Evolutionary conservation across 805 yeast genomes (phyloP).

Genomic region (Nakazawaea molendinolei): DNA sequence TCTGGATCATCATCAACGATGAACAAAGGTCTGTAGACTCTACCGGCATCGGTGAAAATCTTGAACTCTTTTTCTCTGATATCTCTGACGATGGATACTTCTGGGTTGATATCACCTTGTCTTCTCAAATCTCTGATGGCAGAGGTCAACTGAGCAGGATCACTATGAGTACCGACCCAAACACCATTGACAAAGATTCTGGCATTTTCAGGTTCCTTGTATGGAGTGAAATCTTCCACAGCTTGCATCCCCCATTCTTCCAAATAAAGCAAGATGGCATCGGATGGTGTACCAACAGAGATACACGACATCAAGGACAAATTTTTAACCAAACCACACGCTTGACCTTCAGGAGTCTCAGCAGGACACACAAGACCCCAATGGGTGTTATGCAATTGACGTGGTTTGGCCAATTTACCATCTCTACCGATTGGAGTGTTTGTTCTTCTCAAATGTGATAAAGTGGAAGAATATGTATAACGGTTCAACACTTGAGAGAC

Average conservation of each 20-base stretch:
- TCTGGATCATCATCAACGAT: slow-evolving; percentile 83
- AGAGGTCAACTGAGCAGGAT: slow-evolving; percentile 85
- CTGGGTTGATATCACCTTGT: slow-evolving; percentile 92
- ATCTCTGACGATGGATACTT: slow-evolving; percentile 94
- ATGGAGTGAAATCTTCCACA: slow-evolving; percentile 90
- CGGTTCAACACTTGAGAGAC: slow-evolving; percentile 97
- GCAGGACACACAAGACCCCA: slow-evolving; percentile 99
- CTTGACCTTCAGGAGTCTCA: slow-evolving; percentile 99
- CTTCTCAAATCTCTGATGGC: slow-evolving; percentile 90
- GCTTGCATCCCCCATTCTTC: slow-evolving; percentile 99
- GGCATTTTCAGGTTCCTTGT: slow-evolving; percentile 83
- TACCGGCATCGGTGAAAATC: slow-evolving; percentile 96
- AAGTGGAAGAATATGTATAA: slow-evolving; percentile 96
- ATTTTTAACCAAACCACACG: slow-evolving; percentile 98
- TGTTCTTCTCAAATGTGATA: slow-evolving; percentile 97
- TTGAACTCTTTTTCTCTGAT: slow-evolving; percentile 94
- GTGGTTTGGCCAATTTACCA: slow-evolving; percentile 97
- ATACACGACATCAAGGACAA: slow-evolving; percentile 95
- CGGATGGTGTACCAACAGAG: slow-evolving; percentile 96
- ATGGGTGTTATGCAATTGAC: slow-evolving; percentile 98
- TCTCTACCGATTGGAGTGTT: slow-evolving; percentile 99
- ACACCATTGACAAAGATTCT: slow-evolving; percentile 97
- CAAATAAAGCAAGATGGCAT: slow-evolving; percentile 84
- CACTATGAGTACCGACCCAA: slow-evolving; percentile 98
- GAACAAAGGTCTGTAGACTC: slow-evolving; percentile 95